A percentile compares a stretch with the other conserved stretches of the same genome.
Evolutionary conservation across 2,329 filamentous ascomycete species (phyloP).

Genomic region (Colletotrichum abscissum): DNA sequence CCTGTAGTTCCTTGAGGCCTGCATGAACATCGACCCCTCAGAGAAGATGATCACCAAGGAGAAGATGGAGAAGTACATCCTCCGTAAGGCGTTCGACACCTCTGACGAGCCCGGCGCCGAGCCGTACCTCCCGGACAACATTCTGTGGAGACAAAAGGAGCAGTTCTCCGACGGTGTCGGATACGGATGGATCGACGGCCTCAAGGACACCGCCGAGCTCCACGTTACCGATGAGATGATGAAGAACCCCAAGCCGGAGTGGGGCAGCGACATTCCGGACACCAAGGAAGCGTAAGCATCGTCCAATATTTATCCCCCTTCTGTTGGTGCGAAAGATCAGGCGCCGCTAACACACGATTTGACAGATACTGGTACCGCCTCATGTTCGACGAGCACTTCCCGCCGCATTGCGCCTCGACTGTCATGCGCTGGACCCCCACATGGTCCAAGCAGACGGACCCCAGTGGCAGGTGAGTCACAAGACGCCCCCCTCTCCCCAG

Average conservation of each 20-base stretch:
- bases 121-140: conserved; percentile 94
- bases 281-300: conserved; percentile 86
- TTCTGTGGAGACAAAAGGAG: conserved; percentile 99
- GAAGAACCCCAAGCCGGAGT: conserved; percentile 97
- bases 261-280: conserved; percentile 92
- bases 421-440: conserved; percentile 98
- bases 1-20: conserved; percentile 82
- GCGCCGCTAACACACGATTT: conserved; percentile 39
- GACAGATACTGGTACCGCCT: conserved; percentile 91
- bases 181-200: conserved; percentile 97
- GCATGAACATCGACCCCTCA: conserved; percentile 93
- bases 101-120: conserved; percentile 82
- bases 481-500: background rate
- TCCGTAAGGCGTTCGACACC: conserved; percentile 97
- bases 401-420: conserved; percentile 87
- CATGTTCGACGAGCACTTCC: conserved; percentile 99
- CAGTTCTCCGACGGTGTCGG: conserved; percentile 99
- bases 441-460: conserved; percentile 96
- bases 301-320: background rate
- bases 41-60: conserved; percentile 97
- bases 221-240: conserved; percentile 97
- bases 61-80: conserved; percentile 95
- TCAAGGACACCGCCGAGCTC: conserved; percentile 93
- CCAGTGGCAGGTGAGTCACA: conserved; percentile 81
- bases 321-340: background rate